phyloP scores from a whole-genome alignment of 2,329 filamentous ascomycete genomes.

The Parastagonospora nodorum region DNA sequence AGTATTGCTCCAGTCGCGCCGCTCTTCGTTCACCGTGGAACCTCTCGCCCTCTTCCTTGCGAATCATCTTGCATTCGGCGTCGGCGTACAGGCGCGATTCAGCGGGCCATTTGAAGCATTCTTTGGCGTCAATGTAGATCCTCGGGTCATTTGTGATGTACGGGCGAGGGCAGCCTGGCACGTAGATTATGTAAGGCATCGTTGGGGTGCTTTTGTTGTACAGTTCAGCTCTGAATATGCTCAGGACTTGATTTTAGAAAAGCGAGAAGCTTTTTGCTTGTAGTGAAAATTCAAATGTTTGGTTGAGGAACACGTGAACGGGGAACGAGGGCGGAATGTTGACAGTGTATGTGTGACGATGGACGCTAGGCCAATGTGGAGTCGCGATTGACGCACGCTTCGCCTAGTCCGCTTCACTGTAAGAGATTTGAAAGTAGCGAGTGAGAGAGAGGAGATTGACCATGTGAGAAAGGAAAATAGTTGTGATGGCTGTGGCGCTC shows the following conservation, averaged over 20 bases:
- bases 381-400: not conserved
- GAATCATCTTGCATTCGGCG: slow-evolving; percentile 16
- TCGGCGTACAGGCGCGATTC: slow-evolving; percentile 23
- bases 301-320: no score
- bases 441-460: no score
- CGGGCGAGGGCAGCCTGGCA: slow-evolving; percentile 13
- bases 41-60: slow-evolving; percentile 15
- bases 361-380: not conserved
- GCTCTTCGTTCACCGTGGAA: slow-evolving; percentile 15
- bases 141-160: slow-evolving; percentile 25
- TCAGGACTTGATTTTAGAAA: not conserved
- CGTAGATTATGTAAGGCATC: slow-evolving; percentile 30
- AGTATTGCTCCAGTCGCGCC: slow-evolving; percentile 18
- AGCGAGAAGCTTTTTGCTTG: no score
- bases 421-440: not conserved
- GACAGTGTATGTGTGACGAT: no score
- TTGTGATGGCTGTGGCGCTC: no score
- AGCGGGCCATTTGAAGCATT: slow-evolving; percentile 17
- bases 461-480: no score
- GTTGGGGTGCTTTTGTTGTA: not conserved
- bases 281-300: no score
- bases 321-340: no score
- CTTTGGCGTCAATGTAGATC: slow-evolving; percentile 24
- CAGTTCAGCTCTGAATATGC: not conserved
- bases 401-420: not conserved